Percentiles rank a stretch among this genome's conserved stretches.
phyloP scores from a whole-genome alignment of 1,139 yeast genomes.

The Saccharomyces hybrid region DNA sequence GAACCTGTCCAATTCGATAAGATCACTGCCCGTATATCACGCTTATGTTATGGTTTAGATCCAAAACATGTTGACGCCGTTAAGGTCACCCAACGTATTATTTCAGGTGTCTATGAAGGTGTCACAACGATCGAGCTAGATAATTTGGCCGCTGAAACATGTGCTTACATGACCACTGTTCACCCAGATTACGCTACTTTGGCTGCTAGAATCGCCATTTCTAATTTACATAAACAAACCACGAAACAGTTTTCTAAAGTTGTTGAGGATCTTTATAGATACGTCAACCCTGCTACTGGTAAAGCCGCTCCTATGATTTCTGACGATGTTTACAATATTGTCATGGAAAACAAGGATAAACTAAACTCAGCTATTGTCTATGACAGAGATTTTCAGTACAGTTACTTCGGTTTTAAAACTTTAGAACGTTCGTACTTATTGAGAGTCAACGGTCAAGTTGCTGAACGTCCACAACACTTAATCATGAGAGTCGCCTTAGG shows the following conservation, averaged over 20 bases:
- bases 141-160: conserved; percentile 93
- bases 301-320: conserved; percentile 59
- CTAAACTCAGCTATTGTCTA: conserved; percentile 68
- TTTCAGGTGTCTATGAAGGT: conserved; percentile 90
- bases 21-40: conserved; percentile 57
- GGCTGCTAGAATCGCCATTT: conserved; percentile 92
- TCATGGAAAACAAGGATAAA: conserved; percentile 53
- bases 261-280: conserved; percentile 52
- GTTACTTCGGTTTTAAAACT: conserved; percentile 82
- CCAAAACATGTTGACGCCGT: conserved; percentile 80
- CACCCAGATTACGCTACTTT: conserved; percentile 94
- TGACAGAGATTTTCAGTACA: conserved; percentile 72
- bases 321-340: conserved; percentile 53
- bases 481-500: conserved; percentile 87
- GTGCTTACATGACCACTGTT: conserved; percentile 92
- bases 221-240: conserved; percentile 87
- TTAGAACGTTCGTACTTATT: conserved; percentile 75
- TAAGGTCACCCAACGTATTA: conserved; percentile 82
- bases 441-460: conserved; percentile 54
- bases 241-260: conserved; percentile 77
- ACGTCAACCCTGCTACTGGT: conserved; percentile 61
- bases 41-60: conserved; percentile 78
- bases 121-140: conserved; percentile 93
- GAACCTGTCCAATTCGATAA: conserved; percentile 82
- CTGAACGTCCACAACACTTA: conserved; percentile 86